Base-by-base conservation (phyloP, 2,329 filamentous ascomycete species). In the Stachybotrys chartarum region DNA sequence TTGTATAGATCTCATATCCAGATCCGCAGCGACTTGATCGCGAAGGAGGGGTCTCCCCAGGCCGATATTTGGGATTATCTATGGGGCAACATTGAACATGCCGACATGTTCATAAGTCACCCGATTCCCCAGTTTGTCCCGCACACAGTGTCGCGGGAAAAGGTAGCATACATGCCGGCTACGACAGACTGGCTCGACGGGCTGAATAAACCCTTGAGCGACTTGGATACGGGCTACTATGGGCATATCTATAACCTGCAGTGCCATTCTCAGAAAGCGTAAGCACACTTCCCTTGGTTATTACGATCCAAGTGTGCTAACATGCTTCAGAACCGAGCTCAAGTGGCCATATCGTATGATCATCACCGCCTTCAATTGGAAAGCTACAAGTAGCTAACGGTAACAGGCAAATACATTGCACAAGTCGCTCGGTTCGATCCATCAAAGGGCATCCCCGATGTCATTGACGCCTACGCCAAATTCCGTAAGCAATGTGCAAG, bases 141-240 rank as follows among this genome's bases (percentile, higher is more conserved):
- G 2, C 72, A 77, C 32, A 84, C 76, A 55, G 87, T 94, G 6
- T 82, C 85, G 1, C 71, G 70, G 1, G 75, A 85, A 54, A 87
- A 82, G 61, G 85, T 93, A 0, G 85, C 82, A 1, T 91, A 91
- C 67, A 76, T 93, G 66, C 89, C 89, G 3, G 90, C 90, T 11
- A 88, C 88, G 0, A 93, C 89, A 0, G 90, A 94, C 69, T 94
- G 89, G 84, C 77, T 91, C 4, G 90, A 94, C 66, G 90, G 90
- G 8, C 70, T 93, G 61, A 94, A 92, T 75, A 94, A 94, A 70
- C 71, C 76, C 30, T 78, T 93, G 68, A 81, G 81, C 57, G 76
- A 80, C 52, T 91, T 85, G 83, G 87, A 91, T 64, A 76, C 79
- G 7, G 81, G 82, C 12, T 91, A 88, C 71, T 93, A 93, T 63